phyloP scores from a whole-genome alignment of 192 early-diverging fungal species.

The Coemansia sp. region DNA sequence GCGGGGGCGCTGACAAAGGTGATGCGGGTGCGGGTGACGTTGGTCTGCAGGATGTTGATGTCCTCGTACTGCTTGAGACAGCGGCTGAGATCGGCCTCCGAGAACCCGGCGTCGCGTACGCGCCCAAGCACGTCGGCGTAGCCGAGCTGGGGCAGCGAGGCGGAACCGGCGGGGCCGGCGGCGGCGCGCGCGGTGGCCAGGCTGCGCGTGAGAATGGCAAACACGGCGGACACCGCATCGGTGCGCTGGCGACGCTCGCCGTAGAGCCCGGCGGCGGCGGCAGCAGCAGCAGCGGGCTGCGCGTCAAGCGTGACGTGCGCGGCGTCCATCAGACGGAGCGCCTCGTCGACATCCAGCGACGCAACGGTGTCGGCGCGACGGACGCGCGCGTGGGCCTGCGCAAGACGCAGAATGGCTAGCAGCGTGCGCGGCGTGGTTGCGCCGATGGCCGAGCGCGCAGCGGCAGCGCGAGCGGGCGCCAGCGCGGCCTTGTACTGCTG shows the following conservation, averaged over 20 bases:
- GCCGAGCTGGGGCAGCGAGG: constrained; percentile 55
- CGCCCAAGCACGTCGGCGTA: constrained; percentile 68
- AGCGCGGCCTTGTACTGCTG: constrained; percentile 58
- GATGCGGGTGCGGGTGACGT: constrained; percentile 60
- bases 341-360: constrained; percentile 82
- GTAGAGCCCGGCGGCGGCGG: constrained; percentile 13
- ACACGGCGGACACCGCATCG: constrained; percentile 57
- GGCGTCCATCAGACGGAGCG: constrained; percentile 85
- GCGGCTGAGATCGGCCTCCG: constrained; percentile 72
- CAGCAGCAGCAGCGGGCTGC: constrained; percentile 24
- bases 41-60: constrained; percentile 73
- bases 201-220: constrained; percentile 67
- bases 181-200: constrained; percentile 64
- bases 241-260: constrained; percentile 44
- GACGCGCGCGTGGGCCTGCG: constrained; percentile 81
- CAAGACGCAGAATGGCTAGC: constrained; percentile 81
- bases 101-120: constrained; percentile 75
- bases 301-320: constrained; percentile 82
- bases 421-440: constrained; percentile 70
- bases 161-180: constrained; percentile 23
- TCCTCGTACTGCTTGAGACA: constrained; percentile 72
- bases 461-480: constrained; percentile 17
- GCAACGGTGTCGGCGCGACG: constrained; percentile 68
- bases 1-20: constrained; percentile 42
- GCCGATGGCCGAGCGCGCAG: constrained; percentile 29